These are phyloP conservation scores for Juncus inflexus DNA, from an alignment of 176 grass and related monocot species.

Conservation along the genomic window DNA sequence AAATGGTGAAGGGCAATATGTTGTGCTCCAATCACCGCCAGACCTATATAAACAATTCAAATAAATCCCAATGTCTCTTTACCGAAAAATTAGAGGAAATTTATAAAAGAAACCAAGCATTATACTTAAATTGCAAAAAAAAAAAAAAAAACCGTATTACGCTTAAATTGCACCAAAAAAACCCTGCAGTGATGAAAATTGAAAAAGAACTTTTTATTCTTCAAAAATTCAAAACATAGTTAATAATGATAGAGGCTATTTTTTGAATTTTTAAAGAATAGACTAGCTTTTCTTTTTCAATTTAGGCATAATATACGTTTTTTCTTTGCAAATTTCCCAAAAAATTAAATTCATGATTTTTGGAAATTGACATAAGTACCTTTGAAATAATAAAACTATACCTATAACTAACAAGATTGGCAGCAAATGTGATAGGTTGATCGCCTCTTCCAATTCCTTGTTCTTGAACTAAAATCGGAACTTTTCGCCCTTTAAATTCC, in stretches of 20 bases:
- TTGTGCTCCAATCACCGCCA: slow-evolving; percentile 87
- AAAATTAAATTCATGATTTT: background rate
- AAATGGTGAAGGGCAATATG: slow-evolving; percentile 87
- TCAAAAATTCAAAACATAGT: too few relatives aligned
- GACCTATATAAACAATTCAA: slow-evolving; percentile 42
- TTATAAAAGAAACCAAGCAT: too few relatives aligned
- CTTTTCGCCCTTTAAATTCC: slow-evolving; percentile 83
- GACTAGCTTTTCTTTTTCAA: too few relatives aligned
- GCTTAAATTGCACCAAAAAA: too few relatives aligned
- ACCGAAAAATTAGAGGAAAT: too few relatives aligned
- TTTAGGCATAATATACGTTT: too few relatives aligned
- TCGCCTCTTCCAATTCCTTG: slow-evolving; percentile 96
- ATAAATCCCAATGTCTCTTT: background rate
- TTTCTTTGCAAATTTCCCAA: background rate
- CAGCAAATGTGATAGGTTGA: slow-evolving; percentile 88
- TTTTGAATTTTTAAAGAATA: too few relatives aligned
- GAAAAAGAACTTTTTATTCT: too few relatives aligned
- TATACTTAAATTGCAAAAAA: too few relatives aligned
- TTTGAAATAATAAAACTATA: slow-evolving; percentile 17
- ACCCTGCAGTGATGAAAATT: too few relatives aligned
- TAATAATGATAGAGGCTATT: too few relatives aligned
- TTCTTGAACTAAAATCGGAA: slow-evolving; percentile 84
- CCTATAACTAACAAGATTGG: slow-evolving; percentile 91
- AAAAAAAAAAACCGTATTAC: too few relatives aligned
- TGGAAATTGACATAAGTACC: background rate